Base-by-base conservation (phyloP, 352 stramenopile genomes). In the Globisporangium irregulare region DNA sequence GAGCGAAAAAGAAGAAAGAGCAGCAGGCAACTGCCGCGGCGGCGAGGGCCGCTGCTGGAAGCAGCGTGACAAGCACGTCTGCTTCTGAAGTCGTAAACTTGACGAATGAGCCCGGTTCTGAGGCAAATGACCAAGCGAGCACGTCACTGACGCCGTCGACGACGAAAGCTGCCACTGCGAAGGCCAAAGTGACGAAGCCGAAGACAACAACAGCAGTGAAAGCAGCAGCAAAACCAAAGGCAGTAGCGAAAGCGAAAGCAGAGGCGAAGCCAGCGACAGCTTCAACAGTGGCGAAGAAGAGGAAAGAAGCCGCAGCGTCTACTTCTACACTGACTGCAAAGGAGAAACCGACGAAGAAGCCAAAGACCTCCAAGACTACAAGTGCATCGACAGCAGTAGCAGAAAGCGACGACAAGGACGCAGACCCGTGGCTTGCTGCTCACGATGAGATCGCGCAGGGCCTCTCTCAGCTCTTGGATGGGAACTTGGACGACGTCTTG, bases 401-500 rank as follows among this genome's bases (percentile, higher is more conserved):
- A 51, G 20, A n/a, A 63, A 27, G 34, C 7, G 10, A 4, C 15
- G 34, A 4, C 34, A 41, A 55, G 15, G 58, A 59, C 6, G 27
- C 7, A 6, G 61, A 66, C 36, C 61, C 61, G 61, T 66, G 61
- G 61, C 46, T 66, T 12, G 50, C 50, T 4, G 61, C 61, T 12
- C 61, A 66, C 41, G 61, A 38, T 5, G 48, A 66, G 27, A 66
- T 66, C 38, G 61, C 46, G 2, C 29, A 60, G 15, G 48, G 46
- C 6, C 61, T 66, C 12, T 59, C 48, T 3, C n/a, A 58, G 32
- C 29, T 66, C 10, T 22, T 66, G 10, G 61, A 36, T 25, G 10
- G 61, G 0, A 20, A 41, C 6, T 8, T 66, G 20, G 10, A 38
- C 29, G 46, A 46, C 4, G 24, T 29, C 32, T 38, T 66, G 51